phyloP scores from a whole-genome alignment of 306 rosid species.

The Coriaria nepalensis region DNA sequence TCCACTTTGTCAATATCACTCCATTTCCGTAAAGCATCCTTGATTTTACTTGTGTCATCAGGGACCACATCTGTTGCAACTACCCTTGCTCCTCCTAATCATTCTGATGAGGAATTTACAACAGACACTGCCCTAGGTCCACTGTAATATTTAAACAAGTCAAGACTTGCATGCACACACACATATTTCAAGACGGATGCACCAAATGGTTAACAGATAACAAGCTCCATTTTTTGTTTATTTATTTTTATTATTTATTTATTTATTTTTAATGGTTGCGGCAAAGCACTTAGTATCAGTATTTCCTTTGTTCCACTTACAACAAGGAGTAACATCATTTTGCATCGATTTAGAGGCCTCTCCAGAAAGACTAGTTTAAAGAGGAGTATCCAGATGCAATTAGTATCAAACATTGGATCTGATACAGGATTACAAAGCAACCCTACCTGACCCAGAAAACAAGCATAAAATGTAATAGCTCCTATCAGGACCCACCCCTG shows the following conservation, averaged over 20 bases:
- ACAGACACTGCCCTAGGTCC: slow-evolving; percentile 94
- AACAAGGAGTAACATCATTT: slow-evolving; percentile 40
- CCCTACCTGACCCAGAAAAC: too few species aligned
- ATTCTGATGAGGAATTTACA: slow-evolving; percentile 62
- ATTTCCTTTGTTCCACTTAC: slow-evolving; percentile 29
- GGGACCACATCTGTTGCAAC: slow-evolving; percentile 62
- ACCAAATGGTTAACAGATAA: not conserved
- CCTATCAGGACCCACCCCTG: slow-evolving; percentile 82
- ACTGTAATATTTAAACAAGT: slow-evolving; percentile 28
- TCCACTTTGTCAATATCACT: slow-evolving; percentile 64
- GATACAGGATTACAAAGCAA: slow-evolving; percentile 3
- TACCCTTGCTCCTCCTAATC: slow-evolving; percentile 73
- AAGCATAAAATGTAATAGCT: slow-evolving; percentile 31
- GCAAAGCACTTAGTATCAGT: slow-evolving; percentile 47
- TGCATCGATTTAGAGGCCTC: slow-evolving; percentile 73
- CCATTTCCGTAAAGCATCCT: slow-evolving; percentile 59
- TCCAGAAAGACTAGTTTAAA: slow-evolving; percentile 55
- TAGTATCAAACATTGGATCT: not conserved
- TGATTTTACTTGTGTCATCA: slow-evolving; percentile 60
- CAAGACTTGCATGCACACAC: slow-evolving; percentile 5
- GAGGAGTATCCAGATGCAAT: slow-evolving; percentile 80
- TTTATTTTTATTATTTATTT: not conserved
- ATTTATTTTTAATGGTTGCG: slow-evolving; percentile 12
- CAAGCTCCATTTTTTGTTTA: not conserved
- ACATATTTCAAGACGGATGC: not conserved